Base-by-base conservation (phyloP, 441 rosid genomes). In the Populus hybrid region DNA sequence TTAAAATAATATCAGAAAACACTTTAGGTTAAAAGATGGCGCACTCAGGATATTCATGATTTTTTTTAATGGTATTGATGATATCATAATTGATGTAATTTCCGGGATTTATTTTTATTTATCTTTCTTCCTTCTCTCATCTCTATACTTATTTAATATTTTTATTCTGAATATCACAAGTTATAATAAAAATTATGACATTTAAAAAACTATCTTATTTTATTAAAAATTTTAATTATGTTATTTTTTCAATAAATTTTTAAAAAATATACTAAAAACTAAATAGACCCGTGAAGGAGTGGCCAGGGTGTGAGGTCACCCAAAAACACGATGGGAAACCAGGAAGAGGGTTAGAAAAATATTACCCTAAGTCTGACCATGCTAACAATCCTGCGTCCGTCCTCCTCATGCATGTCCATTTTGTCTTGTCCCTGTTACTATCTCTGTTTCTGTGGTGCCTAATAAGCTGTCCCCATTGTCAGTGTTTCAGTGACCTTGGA, bases 401-500 rank as follows among this genome's bases (percentile, higher is more conserved):
- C 45, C 80, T 38, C 64, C 82, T 78, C 72, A 69, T 70, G 64
- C 80, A 33, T 78, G 81, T 82, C 79, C 78, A 71, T 59, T 68
- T 53, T 69, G 61, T 63, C 74, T 29, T 45, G 26, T 35, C 23
- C 24, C 10, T 33, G 33, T 59, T 69, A 1, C 50, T 50, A 20
- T 10, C 72, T 5, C 26, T 75, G 16, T 59, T 9, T 63, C 23
- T 12, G 23, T 3, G 4, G 8, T 21, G 14, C 33, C 9, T 45
- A 2, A 6, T 7, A 61, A 18, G 21, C 56, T 29, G 36, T 26
- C 40, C 40, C 56, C 3, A 45, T 45, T 45, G 56, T 45, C 56
- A 45, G 56, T 14, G 16, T 4, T 45, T 10, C 50, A 40, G 50
- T 40, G 50, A 64, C 42, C 71, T 56, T 59, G 31, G 56, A 45